phyloP scores from a whole-genome alignment of 2,329 filamentous ascomycete genomes.

The Pseudogymnoascus sp. region DNA sequence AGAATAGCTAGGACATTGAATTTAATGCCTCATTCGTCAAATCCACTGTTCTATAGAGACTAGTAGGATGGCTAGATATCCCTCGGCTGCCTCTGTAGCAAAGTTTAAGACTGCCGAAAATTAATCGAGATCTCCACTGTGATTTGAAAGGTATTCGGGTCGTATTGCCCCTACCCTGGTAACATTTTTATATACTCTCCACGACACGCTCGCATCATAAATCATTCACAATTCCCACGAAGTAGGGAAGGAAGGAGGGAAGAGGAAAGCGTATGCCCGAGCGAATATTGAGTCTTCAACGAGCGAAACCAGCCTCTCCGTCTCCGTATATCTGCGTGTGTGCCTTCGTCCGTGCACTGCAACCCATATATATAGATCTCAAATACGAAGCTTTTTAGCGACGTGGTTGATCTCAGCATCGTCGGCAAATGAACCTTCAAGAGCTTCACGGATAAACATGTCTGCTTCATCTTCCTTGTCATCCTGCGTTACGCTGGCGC shows the following conservation, averaged over 20 bases:
- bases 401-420: neutral
- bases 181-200: neutral
- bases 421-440: neutral
- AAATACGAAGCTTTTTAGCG: neutral
- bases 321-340: neutral
- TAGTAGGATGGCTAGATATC: neutral
- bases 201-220: neutral
- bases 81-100: neutral
- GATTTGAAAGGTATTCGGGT: neutral
- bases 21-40: neutral
- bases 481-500: neutral
- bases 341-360: neutral
- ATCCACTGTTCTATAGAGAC: neutral
- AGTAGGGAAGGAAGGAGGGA: neutral
- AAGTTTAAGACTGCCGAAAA: neutral
- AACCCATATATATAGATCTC: neutral
- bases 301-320: neutral
- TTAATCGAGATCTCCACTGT: neutral
- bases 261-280: neutral
- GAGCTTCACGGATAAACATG: neutral
- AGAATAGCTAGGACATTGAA: neutral
- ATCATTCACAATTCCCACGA: neutral
- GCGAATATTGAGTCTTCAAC: neutral
- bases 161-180: neutral
- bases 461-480: constrained; percentile 5